Evolutionary conservation across 2,329 filamentous ascomycete genomes (phyloP).

Genomic region (Pseudogymnoascus sp.): DNA sequence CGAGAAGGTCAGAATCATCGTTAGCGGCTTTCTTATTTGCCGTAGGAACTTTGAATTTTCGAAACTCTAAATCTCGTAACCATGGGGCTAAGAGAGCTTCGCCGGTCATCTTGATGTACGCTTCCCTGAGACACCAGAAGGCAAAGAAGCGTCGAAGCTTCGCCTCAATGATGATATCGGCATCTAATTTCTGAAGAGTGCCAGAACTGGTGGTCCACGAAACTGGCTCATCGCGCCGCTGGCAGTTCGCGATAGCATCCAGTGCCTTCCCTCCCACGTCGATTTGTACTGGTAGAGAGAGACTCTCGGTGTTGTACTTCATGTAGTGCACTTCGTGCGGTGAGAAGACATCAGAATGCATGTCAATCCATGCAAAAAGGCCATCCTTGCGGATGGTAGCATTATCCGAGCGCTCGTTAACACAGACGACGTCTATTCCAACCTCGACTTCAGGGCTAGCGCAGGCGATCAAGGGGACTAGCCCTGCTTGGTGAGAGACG

Average conservation of each 20-base stretch:
- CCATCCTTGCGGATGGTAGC: conserved; percentile 48
- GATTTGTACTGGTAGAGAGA: conserved; percentile 12
- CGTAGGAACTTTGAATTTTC: conserved; percentile 36
- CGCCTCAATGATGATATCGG: conserved; percentile 39
- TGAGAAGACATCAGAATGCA: conserved; percentile 63
- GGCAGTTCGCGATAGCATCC: conserved; percentile 20
- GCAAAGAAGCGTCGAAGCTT: conserved; percentile 66
- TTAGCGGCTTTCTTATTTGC: conserved; percentile 14
- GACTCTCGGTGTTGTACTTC: conserved; percentile 34
- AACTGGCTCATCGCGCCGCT: conserved; percentile 19
- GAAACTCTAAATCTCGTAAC: conserved; percentile 63
- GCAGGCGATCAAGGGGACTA: conserved; percentile 57
- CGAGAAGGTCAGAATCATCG: conserved; percentile 10
- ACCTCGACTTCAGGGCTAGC: conserved; percentile 36
- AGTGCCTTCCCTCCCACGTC: neutral
- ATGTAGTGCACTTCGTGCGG: conserved; percentile 53
- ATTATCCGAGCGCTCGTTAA: conserved; percentile 58
- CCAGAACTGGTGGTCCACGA: conserved; percentile 18
- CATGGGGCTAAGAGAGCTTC: conserved; percentile 67
- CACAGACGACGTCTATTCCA: conserved; percentile 69
- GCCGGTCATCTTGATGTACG: conserved; percentile 75
- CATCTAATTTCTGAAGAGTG: conserved; percentile 27
- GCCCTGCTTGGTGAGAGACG: conserved; percentile 67
- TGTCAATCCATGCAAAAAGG: conserved; percentile 59
- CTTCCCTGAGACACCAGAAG: conserved; percentile 71